phyloP scores from a whole-genome alignment of 352 stramenopile genomes.

The Globisporangium irregulare region DNA sequence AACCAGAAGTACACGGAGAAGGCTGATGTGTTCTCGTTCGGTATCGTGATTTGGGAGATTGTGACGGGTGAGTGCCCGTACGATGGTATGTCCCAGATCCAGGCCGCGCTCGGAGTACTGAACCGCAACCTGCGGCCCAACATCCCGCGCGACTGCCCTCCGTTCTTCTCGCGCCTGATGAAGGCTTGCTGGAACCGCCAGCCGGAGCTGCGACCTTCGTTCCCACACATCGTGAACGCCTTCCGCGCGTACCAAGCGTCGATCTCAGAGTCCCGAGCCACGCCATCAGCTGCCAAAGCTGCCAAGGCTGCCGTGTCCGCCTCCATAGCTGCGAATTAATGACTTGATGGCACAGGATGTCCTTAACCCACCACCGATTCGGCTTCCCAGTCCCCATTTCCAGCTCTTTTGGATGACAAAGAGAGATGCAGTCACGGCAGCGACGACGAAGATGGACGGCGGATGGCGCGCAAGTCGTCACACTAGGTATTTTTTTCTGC shows the following conservation, averaged over 20 bases:
- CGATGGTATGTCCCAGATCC: conserved; percentile 84
- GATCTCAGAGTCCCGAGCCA: conserved; percentile 44
- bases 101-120: conserved; percentile 62
- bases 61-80: conserved; percentile 86
- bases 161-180: conserved; percentile 69
- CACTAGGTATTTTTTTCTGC: conserved; percentile 7
- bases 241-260: conserved; percentile 56
- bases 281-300: conserved; percentile 31
- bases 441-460: background rate
- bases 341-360: background rate
- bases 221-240: conserved; percentile 66
- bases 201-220: conserved; percentile 60
- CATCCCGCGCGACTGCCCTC: conserved; percentile 58
- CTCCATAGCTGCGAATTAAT: conserved; percentile 36
- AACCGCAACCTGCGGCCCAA: conserved; percentile 70
- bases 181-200: conserved; percentile 76
- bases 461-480: background rate
- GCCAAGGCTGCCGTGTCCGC: conserved; percentile 42
- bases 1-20: conserved; percentile 90
- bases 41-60: conserved; percentile 91
- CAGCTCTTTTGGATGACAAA: conserved; percentile 12
- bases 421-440: conserved; percentile 2
- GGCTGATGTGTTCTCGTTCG: conserved; percentile 88
- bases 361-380: background rate
- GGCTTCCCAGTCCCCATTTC: background rate